These are phyloP conservation scores for Omphalea diandra DNA, from an alignment of 441 rosid species.

Conservation along the genomic window DNA sequence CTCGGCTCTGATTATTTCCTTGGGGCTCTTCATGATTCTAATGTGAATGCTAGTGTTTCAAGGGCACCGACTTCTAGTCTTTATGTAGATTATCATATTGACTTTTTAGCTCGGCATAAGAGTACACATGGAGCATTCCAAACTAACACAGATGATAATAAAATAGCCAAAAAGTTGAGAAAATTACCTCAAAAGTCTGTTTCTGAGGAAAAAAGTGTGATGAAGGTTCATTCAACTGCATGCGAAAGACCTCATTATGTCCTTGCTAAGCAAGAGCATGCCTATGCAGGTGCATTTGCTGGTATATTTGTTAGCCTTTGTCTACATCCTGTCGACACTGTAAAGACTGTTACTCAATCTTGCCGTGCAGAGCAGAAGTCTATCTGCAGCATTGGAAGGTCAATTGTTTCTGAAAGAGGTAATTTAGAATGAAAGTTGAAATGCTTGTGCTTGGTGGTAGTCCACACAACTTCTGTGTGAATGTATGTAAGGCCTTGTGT, in stretches of 20 bases:
- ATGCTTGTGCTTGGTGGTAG: conserved; percentile 8
- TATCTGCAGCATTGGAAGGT: conserved; percentile 56
- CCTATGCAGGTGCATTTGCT: conserved; percentile 89
- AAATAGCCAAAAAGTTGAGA: conserved; percentile 30
- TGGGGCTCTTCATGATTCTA: conserved; percentile 21
- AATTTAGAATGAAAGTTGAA: conserved; percentile 19
- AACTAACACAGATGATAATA: conserved; percentile 14
- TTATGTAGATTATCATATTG: conserved; percentile 31
- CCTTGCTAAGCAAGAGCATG: conserved; percentile 74
- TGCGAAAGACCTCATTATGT: conserved; percentile 36
- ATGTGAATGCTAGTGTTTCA: conserved; percentile 24
- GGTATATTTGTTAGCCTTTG: conserved; percentile 84
- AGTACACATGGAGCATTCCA: conserved; percentile 19
- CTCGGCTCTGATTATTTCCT: conserved; percentile 41
- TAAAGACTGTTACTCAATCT: conserved; percentile 81
- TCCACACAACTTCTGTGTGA: conserved; percentile 6
- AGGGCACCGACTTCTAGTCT: conserved; percentile 27
- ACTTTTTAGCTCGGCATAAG: conserved; percentile 29
- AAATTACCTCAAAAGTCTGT: conserved; percentile 23
- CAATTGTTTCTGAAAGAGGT: conserved; percentile 90
- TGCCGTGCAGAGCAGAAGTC: conserved; percentile 68
- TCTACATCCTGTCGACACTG: conserved; percentile 89
- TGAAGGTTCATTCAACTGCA: conserved; percentile 27
- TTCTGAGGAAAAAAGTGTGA: conserved; percentile 22
- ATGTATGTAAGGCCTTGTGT: conserved; percentile 6